phyloP scores from a whole-genome alignment of 108 stramenopile species.

The Fistulifera pelliculosa region DNA sequence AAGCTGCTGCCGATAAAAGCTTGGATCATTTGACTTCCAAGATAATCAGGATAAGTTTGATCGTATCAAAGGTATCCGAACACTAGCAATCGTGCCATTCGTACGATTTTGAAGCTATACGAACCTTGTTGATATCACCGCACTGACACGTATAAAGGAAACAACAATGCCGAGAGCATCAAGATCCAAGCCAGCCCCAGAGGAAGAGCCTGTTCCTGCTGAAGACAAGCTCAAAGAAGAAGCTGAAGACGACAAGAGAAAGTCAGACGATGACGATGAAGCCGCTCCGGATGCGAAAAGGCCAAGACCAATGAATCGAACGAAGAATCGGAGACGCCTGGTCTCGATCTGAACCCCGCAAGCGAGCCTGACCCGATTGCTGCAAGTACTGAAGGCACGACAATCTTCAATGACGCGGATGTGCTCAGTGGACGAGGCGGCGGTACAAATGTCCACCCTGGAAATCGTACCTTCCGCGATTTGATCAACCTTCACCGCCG shows the following conservation, averaged over 20 bases:
- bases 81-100: too few species aligned
- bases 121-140: too few species aligned
- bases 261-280: neutral
- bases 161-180: too few species aligned
- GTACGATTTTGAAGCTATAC: too few species aligned
- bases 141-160: too few species aligned
- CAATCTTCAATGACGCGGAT: constrained; percentile 48
- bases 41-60: too few species aligned
- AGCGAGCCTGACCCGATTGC: constrained; percentile 7
- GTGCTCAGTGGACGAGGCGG: constrained; percentile 68
- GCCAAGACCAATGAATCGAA: neutral
- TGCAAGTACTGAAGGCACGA: constrained; percentile 37
- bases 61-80: too few species aligned
- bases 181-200: too few species aligned
- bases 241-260: neutral
- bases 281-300: constrained; percentile 4
- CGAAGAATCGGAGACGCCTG: neutral
- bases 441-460: constrained; percentile 69
- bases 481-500: constrained; percentile 58
- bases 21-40: too few species aligned
- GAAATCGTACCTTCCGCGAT: constrained; percentile 71
- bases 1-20: too few species aligned
- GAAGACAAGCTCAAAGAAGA: neutral
- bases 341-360: neutral
- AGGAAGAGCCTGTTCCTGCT: neutral